phyloP scores from a whole-genome alignment of 352 stramenopile genomes.

The Pythium monospermum region DNA sequence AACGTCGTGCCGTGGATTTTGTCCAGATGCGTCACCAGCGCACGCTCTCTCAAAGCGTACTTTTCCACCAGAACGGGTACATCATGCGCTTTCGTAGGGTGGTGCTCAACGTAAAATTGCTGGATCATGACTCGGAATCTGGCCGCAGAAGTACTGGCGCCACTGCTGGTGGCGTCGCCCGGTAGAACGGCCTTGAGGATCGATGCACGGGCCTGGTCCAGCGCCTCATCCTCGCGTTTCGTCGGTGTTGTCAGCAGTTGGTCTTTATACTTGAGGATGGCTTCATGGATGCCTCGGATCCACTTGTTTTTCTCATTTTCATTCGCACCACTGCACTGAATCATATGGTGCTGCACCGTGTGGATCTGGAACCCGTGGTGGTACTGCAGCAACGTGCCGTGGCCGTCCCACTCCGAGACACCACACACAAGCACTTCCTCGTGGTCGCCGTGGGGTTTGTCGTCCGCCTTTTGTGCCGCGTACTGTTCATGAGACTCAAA shows the following conservation, averaged over 20 bases:
- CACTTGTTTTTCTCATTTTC: slow-evolving; percentile 61
- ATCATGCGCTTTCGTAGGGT: slow-evolving; percentile 52
- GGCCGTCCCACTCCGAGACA: slow-evolving; percentile 61
- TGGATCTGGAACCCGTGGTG: slow-evolving; percentile 69
- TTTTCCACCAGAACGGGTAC: slow-evolving; percentile 48
- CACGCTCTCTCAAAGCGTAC: slow-evolving; percentile 43
- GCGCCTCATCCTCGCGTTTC: slow-evolving; percentile 20
- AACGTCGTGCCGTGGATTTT: slow-evolving; percentile 58
- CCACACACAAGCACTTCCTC: slow-evolving; percentile 29
- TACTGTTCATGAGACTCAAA: slow-evolving; percentile 29
- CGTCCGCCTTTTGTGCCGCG: not conserved
- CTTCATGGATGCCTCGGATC: slow-evolving; percentile 49
- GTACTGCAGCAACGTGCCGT: slow-evolving; percentile 60
- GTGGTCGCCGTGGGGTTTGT: not conserved
- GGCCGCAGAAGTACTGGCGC: not conserved
- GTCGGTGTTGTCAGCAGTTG: slow-evolving; percentile 20
- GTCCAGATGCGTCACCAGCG: slow-evolving; percentile 59
- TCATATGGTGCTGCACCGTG: slow-evolving; percentile 39
- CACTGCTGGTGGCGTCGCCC: not conserved
- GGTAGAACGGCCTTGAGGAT: not conserved
- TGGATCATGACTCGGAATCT: slow-evolving; percentile 26
- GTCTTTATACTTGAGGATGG: slow-evolving; percentile 38
- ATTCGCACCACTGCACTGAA: slow-evolving; percentile 63
- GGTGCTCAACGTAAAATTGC: slow-evolving; percentile 52
- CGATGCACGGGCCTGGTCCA: not conserved